phyloP scores from a whole-genome alignment of 2,329 filamentous ascomycete genomes.

The Talaromyces verruculosus region DNA sequence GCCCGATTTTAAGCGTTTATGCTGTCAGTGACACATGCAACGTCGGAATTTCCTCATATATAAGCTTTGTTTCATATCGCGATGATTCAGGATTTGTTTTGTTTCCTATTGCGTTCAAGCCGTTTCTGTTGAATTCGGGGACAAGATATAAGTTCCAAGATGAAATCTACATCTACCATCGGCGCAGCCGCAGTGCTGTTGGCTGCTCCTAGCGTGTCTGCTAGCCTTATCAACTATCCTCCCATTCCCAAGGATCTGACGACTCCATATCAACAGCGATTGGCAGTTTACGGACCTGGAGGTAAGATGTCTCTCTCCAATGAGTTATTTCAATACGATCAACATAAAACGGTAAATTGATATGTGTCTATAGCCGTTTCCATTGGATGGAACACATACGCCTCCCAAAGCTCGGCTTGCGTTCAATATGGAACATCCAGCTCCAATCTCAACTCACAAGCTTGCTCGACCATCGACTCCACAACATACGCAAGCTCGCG shows the following conservation, averaged over 20 bases:
- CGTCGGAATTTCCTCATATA: neutral
- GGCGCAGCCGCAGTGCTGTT: neutral
- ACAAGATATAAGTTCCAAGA: neutral
- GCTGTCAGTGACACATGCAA: neutral
- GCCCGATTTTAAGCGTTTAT: neutral
- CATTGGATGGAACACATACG: constrained; percentile 57
- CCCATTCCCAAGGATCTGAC: constrained; percentile 51
- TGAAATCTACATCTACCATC: constrained; percentile 1
- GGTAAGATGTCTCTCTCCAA: constrained; percentile 35
- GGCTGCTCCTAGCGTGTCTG: constrained; percentile 23
- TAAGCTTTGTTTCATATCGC: neutral
- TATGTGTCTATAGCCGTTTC: constrained; percentile 5
- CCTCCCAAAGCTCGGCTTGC: constrained; percentile 47
- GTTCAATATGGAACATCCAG: constrained; percentile 54
- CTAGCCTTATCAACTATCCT: constrained; percentile 44
- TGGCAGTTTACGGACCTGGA: constrained; percentile 53
- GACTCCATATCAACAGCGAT: constrained; percentile 56
- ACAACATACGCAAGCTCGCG: constrained; percentile 56
- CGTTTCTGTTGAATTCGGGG: neutral
- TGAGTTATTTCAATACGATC: neutral
- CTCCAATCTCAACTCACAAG: constrained; percentile 38
- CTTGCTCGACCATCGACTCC: constrained; percentile 48
- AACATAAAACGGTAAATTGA: neutral
- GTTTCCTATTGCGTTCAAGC: neutral
- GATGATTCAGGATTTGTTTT: neutral